These are phyloP conservation scores for Fraxinus nigra DNA, from an alignment of 305 asterid genomes.

Conservation along the genomic window DNA sequence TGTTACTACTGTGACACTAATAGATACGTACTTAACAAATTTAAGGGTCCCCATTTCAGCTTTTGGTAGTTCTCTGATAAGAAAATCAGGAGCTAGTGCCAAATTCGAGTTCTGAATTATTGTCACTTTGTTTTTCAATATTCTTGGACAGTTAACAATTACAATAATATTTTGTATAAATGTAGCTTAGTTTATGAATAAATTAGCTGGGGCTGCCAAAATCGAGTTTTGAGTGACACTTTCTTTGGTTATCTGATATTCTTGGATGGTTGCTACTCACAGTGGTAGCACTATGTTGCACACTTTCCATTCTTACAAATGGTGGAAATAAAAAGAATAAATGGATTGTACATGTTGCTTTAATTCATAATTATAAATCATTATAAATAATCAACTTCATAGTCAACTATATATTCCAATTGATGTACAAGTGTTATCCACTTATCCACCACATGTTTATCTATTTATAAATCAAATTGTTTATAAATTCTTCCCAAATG, in stretches of 20 bases:
- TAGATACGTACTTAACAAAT: not conserved
- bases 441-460: not conserved
- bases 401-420: not conserved
- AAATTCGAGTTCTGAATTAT: not conserved
- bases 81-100: not conserved
- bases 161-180: not conserved
- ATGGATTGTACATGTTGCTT: not conserved
- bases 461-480: not conserved
- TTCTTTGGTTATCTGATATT: not conserved
- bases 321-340: not conserved
- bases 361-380: not conserved
- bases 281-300: not conserved
- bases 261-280: not conserved
- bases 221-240: not conserved
- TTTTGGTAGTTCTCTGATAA: not conserved
- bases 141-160: not conserved
- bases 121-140: not conserved
- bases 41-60: not conserved
- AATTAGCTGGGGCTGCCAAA: not conserved
- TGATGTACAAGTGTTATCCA: not conserved
- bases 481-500: not conserved
- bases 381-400: not conserved
- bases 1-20: not conserved
- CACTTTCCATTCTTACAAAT: not conserved
- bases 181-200: not conserved